Base-by-base conservation (phyloP, 306 rosid genomes). In the Malus fusca region DNA sequence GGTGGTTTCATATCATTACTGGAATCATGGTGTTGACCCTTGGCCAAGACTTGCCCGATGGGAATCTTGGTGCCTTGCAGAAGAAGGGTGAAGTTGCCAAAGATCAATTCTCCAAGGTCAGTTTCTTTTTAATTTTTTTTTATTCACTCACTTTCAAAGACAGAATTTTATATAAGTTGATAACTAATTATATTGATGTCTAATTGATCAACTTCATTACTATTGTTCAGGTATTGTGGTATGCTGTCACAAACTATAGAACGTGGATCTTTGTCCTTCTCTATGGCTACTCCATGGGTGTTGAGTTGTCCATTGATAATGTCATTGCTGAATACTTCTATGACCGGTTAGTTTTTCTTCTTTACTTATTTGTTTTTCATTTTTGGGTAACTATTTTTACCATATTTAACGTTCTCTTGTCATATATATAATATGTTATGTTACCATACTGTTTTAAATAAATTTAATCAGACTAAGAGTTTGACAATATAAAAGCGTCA, bases 251-350 rank as follows among this genome's bases (percentile, higher is more conserved):
- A 68, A 94, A 94, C 82, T 94, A 94, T 64, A 86, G 98, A 81
- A 92, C 96, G 23, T 92, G 97, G 98, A 35, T 94, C 52, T 92
- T 92, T 67, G 96, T 85, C 40, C 91, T 94, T 21, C 91, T 91
- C 40, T 94, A 92, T 43, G 98, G 98, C 4, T 94, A 88, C 82
- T 94, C 97, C 18, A 90, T 94, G 97, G 98, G 96, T 15, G 97
- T 94, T 66, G 98, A 94, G 56, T 77, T 94, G 46, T 86, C 97
- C 83, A 94, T 88, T 28, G 97, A 94, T 44, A 92, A 94, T 55
- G 95, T 94, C 71, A 79, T 92, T 33, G 90, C 98, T 5, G 96
- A 94, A 71, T 94, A 94, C 79, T 92, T 94, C 88, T 94, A 69
- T 72, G 97, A 94, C 64, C 87, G 97, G 96, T 93, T 68, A 43